These are phyloP conservation scores for Arthrinium puccinioides DNA, from an alignment of 2,329 filamentous ascomycete genomes.

Conservation along the genomic window DNA sequence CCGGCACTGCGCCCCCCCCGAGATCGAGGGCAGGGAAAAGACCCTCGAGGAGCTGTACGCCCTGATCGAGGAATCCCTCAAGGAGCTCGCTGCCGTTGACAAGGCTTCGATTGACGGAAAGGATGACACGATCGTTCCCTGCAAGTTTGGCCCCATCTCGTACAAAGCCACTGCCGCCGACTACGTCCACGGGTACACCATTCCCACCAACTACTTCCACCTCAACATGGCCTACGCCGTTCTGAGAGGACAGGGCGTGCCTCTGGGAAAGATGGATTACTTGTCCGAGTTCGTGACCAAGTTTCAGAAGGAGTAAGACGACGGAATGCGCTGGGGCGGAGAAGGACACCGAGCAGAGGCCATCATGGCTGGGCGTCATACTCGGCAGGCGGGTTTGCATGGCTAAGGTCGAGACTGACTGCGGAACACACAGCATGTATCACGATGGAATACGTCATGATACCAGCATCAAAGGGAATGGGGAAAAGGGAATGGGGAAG, in stretches of 20 bases:
- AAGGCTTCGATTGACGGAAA: slow-evolving; percentile 21
- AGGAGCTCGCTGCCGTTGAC: slow-evolving; percentile 14
- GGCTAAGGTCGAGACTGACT: too few relatives aligned
- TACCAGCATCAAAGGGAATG: too few relatives aligned
- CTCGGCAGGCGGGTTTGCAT: too few relatives aligned
- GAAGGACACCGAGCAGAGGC: too few relatives aligned
- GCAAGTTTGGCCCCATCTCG: slow-evolving; percentile 24
- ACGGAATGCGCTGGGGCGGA: too few relatives aligned
- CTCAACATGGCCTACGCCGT: slow-evolving; percentile 49
- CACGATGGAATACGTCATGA: too few relatives aligned
- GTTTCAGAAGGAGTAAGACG: too few relatives aligned
- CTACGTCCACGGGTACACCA: slow-evolving; percentile 38
- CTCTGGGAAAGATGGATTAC: slow-evolving; percentile 52
- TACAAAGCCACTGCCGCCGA: slow-evolving; percentile 15
- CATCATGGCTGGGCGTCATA: too few relatives aligned
- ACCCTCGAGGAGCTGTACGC: slow-evolving; percentile 23
- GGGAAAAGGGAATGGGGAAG: too few relatives aligned
- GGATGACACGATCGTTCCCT: slow-evolving; percentile 18
- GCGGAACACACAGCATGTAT: too few relatives aligned
- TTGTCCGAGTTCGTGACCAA: slow-evolving; percentile 1
- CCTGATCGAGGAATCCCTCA: slow-evolving; percentile 22
- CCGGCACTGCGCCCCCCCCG: slow-evolving; percentile 24
- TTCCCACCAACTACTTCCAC: slow-evolving; percentile 60
- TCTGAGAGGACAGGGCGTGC: slow-evolving; percentile 51
- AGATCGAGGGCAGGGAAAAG: slow-evolving; percentile 18